Percentiles rank a stretch among this genome's conserved stretches.
phyloP scores from a whole-genome alignment of 108 stramenopile genomes.

The Schizochytrium sp. region DNA sequence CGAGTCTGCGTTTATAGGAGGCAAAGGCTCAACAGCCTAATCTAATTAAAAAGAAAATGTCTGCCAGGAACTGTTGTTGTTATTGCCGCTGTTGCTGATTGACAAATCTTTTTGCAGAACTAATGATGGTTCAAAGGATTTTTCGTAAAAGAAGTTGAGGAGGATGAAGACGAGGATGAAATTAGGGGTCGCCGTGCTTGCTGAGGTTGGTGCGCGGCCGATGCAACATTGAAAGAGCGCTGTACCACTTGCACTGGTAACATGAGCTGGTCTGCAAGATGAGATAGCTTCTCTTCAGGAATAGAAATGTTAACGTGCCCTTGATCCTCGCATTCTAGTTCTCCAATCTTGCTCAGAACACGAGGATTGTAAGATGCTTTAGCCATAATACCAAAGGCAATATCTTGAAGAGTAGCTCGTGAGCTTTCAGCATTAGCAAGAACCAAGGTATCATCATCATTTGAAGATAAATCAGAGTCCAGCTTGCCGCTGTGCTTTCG shows the following conservation, averaged over 20 bases:
- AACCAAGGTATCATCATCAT: neutral
- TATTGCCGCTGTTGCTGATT: neutral
- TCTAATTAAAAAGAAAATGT: too few species aligned
- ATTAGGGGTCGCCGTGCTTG: neutral
- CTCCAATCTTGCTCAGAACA: neutral
- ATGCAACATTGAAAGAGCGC: slow-evolving; percentile 40
- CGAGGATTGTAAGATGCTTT: neutral
- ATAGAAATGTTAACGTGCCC: neutral
- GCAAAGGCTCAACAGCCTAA: too few species aligned
- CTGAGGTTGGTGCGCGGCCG: neutral
- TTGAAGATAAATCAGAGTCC: neutral
- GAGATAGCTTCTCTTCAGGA: neutral
- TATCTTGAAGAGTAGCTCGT: neutral
- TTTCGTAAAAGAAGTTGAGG: neutral
- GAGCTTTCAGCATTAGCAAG: neutral
- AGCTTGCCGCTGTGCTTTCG: too few species aligned
- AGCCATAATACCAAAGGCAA: slow-evolving; percentile 49
- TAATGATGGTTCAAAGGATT: neutral
- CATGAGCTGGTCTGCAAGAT: slow-evolving; percentile 24
- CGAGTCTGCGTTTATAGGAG: too few species aligned
- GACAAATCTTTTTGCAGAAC: neutral
- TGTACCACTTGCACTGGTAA: slow-evolving; percentile 1
- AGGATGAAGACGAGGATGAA: neutral
- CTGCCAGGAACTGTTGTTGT: neutral
- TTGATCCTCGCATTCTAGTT: neutral